Evolutionary conservation across 2,329 filamentous ascomycete genomes (phyloP), one percentile per base, ranked within the genome.

Genomic region (Verticillium alfalfae): DNA sequence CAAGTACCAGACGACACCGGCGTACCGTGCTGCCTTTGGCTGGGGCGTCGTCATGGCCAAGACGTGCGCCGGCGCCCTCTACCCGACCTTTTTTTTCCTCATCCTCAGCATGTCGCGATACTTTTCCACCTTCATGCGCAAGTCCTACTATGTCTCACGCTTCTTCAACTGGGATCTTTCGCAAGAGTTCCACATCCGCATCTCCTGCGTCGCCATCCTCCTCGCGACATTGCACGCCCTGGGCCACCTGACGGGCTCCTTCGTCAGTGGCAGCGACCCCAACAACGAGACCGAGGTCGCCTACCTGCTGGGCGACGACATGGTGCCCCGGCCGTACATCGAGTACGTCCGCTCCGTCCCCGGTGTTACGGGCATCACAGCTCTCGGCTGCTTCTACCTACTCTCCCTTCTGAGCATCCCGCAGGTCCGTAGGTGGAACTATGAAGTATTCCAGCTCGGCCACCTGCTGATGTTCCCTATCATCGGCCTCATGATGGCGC

Each of bases 381-480:
- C 78, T 0, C 70, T 86, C 0, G 75, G 77, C 0, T 72, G 82
- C 0, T 83, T 85, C 69, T 85, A 81, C 62, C 65, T 78, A 0
- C 73, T 86, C 0, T 76, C 76, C 0, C 61, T 79, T 0, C 68
- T 84, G 38, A 83, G 81, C 61, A 78, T 83, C 64, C 83, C 84
- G 0, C 74, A 73, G 36, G 73, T 86, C 0, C 75, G 83, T 0
- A 78, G 73, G 15, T 78, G 78, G 76, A 83, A 77, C 64, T 85
- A 85, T 59, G 81, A 87, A 65, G 66, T 84, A 22, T 87, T 87
- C 64, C 83, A 86, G 65, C 72, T 85, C 0, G 81, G 79, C 0
- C 84, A 86, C 64, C 64, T 86, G 7, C 76, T 86, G 41, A 85
- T 86, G 81, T 86, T 81, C 52, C 84, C 83, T 9, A 81, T 86